Evolutionary conservation across 2,329 filamentous ascomycete genomes (phyloP).

Genomic region (Paecilomyces dactylethromorphus): DNA sequence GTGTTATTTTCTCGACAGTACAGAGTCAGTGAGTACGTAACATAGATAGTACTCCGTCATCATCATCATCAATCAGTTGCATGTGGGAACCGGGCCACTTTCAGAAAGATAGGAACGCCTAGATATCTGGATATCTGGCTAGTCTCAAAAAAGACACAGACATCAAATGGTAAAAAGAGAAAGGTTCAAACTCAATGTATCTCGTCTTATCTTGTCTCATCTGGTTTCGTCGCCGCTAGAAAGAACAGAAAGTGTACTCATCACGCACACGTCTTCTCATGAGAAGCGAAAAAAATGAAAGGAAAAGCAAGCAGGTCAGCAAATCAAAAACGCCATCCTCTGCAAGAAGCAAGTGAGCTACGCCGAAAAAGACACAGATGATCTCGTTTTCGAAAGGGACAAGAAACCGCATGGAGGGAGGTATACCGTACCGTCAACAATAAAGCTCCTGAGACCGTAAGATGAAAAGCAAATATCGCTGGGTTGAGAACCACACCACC

Average conservation of each 20-base stretch:
- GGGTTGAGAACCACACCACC: not conserved
- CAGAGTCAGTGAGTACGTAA: not conserved
- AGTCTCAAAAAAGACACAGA: not conserved
- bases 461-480: not conserved
- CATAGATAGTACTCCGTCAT: not conserved
- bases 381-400: not conserved
- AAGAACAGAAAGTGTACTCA: not conserved
- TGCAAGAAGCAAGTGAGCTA: constrained; percentile 9
- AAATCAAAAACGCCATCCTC: constrained; percentile 14
- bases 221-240: not conserved
- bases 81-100: not conserved
- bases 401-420: too few species aligned
- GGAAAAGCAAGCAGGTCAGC: not conserved
- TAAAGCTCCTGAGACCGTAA: not conserved
- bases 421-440: not conserved
- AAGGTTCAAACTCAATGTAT: not conserved
- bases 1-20: not conserved
- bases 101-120: not conserved
- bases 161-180: not conserved
- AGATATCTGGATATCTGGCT: not conserved
- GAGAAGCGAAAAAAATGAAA: not conserved
- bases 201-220: not conserved
- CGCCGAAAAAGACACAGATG: not conserved
- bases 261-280: not conserved
- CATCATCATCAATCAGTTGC: not conserved